Evolutionary conservation across 2,329 filamentous ascomycete species (phyloP).

Genomic region (Bisporella sp.): DNA sequence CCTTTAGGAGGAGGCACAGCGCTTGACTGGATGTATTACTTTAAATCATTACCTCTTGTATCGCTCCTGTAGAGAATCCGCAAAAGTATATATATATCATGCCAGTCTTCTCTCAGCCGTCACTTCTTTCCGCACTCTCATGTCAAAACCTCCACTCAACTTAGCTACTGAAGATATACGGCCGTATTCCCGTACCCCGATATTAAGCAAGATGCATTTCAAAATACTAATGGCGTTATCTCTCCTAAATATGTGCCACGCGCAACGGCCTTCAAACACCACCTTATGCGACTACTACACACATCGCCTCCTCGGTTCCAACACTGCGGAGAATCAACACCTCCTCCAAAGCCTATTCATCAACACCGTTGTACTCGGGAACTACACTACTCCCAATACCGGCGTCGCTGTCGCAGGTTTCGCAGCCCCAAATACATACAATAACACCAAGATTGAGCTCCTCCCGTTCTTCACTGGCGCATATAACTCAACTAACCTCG

Average conservation of each 20-base stretch:
- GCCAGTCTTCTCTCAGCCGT: too few species aligned
- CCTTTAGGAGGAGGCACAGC: too few species aligned
- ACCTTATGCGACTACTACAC: slow-evolving; percentile 15
- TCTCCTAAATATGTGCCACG: not conserved
- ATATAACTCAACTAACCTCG: slow-evolving; percentile 44
- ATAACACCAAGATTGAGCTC: slow-evolving; percentile 44
- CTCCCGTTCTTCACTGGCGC: slow-evolving; percentile 49
- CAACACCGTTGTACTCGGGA: slow-evolving; percentile 56
- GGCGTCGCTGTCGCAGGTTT: slow-evolving; percentile 46
- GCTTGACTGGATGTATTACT: too few species aligned
- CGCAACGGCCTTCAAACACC: slow-evolving; percentile 5
- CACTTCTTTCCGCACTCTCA: too few species aligned
- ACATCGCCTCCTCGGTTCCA: slow-evolving; percentile 28
- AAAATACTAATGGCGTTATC: too few species aligned
- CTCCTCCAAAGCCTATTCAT: slow-evolving; percentile 47
- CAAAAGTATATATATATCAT: too few species aligned
- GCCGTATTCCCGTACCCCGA: too few species aligned
- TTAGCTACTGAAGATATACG: too few species aligned
- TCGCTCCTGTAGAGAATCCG: too few species aligned
- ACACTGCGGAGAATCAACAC: slow-evolving; percentile 49
- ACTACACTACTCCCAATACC: slow-evolving; percentile 47
- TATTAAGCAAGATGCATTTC: too few species aligned
- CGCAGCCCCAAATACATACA: slow-evolving; percentile 39
- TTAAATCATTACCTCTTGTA: too few species aligned
- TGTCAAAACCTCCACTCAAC: too few species aligned